phyloP scores from a whole-genome alignment of 1,284 basidiomycete species.

The Takashimella tepidaria region DNA sequence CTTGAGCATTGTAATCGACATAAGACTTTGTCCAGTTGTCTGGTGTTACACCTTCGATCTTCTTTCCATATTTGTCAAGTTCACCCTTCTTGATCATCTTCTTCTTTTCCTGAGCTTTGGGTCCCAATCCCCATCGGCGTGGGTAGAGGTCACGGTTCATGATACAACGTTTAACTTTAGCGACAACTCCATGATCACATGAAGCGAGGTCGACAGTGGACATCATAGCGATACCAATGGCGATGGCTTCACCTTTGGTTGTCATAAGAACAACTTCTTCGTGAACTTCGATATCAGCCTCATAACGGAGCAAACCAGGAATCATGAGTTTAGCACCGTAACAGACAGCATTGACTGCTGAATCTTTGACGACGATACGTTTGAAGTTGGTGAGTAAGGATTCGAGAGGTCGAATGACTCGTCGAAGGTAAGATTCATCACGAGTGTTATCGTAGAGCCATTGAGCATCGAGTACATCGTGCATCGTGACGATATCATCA shows the following conservation, averaged over 20 bases:
- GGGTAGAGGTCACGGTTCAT: slow-evolving; percentile 99
- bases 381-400: slow-evolving; percentile 93
- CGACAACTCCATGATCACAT: slow-evolving; percentile 98
- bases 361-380: slow-evolving; percentile 98
- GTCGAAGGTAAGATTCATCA: slow-evolving; percentile 94
- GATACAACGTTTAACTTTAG: slow-evolving; percentile 98
- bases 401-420: slow-evolving; percentile 92
- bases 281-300: slow-evolving; percentile 88
- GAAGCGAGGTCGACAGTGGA: slow-evolving; percentile 96
- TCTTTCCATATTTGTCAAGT: slow-evolving; percentile 92
- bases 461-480: slow-evolving; percentile 98
- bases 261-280: slow-evolving; percentile 99
- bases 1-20: slow-evolving; percentile 69
- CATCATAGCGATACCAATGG: slow-evolving; percentile 96
- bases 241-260: slow-evolving; percentile 98
- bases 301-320: slow-evolving; percentile 94
- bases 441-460: slow-evolving; percentile 99
- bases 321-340: slow-evolving; percentile 99
- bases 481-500: slow-evolving; percentile 99
- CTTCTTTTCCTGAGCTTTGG: slow-evolving; percentile 95
- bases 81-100: slow-evolving; percentile 95
- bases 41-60: slow-evolving; percentile 85
- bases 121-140: slow-evolving; percentile 95
- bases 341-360: slow-evolving; percentile 98
- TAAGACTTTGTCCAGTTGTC: slow-evolving; percentile 87